Evolutionary conservation across 176 grass and related monocot genomes (phyloP).

Genomic region (Pontederia paniculata): DNA sequence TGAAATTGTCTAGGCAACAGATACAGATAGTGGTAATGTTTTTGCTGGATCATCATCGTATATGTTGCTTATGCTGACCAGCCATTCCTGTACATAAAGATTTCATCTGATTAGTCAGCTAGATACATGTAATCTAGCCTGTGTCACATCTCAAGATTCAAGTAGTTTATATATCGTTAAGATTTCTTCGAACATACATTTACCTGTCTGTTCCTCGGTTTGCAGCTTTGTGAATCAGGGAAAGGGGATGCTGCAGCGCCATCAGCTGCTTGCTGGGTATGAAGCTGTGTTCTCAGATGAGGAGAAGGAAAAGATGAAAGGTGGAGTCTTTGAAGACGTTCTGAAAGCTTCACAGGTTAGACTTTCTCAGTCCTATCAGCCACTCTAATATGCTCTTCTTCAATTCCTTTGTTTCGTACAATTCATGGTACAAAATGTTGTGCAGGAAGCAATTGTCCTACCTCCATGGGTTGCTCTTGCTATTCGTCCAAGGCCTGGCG

Average conservation of each 20-base stretch:
- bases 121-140: too few species aligned
- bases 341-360: conserved; percentile 78
- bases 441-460: conserved; percentile 32
- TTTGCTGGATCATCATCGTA: too few species aligned
- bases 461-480: conserved; percentile 87
- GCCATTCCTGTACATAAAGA: too few species aligned
- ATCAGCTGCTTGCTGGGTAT: conserved; percentile 79
- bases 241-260: conserved; percentile 90
- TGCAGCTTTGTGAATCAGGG: conserved; percentile 73
- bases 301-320: conserved; percentile 58
- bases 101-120: too few species aligned
- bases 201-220: not conserved
- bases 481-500: conserved; percentile 92
- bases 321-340: conserved; percentile 61
- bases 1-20: too few species aligned
- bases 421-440: not conserved
- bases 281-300: conserved; percentile 39
- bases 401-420: not conserved
- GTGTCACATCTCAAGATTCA: not conserved
- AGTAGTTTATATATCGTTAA: not conserved
- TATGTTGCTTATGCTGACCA: too few species aligned
- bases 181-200: not conserved
- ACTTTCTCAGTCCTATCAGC: not conserved
- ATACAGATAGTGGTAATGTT: too few species aligned
- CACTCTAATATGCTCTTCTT: not conserved